These are phyloP conservation scores for Rhizopogon vesiculosus DNA, from an alignment of 768 basidiomycete species.

Conservation along the genomic window DNA sequence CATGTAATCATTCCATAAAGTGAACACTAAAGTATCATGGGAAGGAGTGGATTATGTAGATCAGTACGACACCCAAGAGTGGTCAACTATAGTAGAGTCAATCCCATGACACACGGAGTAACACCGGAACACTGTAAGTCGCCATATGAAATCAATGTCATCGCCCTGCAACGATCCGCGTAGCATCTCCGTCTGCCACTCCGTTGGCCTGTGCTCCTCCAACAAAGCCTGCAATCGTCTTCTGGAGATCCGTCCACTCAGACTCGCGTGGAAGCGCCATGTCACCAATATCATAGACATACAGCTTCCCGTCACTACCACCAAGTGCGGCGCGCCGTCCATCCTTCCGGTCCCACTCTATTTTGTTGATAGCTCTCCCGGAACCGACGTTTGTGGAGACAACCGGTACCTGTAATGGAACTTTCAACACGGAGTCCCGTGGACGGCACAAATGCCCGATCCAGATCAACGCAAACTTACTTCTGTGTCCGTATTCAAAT, in stretches of 20 bases:
- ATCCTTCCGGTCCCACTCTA: slow-evolving; percentile 93
- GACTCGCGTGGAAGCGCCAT: slow-evolving; percentile 82
- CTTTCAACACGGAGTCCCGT: background rate
- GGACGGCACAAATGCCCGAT: background rate
- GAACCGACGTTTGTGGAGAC: slow-evolving; percentile 82
- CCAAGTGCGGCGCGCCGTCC: slow-evolving; percentile 88
- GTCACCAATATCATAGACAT: slow-evolving; percentile 94
- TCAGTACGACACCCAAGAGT: background rate
- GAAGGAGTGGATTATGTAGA: too few relatives aligned
- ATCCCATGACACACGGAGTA: background rate
- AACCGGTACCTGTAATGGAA: slow-evolving; percentile 66
- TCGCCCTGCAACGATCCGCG: slow-evolving; percentile 31
- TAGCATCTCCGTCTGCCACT: slow-evolving; percentile 21
- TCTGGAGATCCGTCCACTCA: slow-evolving; percentile 93
- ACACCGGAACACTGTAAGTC: background rate
- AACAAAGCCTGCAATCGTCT: slow-evolving; percentile 67
- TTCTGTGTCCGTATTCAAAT: slow-evolving; percentile 95
- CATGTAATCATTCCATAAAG: too few relatives aligned
- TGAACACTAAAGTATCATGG: background rate
- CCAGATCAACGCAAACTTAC: slow-evolving; percentile 39
- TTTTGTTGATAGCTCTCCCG: slow-evolving; percentile 87
- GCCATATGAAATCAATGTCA: slow-evolving; percentile 3
- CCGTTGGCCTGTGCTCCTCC: slow-evolving; percentile 44
- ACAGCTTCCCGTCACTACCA: slow-evolving; percentile 87
- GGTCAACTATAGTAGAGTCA: background rate